Base-by-base conservation (phyloP, 371 early-diverging fungal genomes). In the Actinomortierella wolfii region DNA sequence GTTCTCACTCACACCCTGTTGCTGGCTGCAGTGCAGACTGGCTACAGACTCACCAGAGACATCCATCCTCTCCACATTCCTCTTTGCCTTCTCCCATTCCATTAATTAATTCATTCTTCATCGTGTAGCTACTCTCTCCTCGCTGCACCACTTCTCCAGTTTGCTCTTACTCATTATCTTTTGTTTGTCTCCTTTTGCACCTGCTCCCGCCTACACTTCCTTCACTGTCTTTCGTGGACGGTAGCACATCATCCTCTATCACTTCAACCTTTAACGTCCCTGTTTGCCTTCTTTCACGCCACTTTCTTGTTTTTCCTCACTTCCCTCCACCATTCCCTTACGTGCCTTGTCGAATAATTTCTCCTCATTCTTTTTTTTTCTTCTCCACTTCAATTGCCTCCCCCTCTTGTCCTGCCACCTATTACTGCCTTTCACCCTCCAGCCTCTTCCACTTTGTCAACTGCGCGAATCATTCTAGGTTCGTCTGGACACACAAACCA, bases 91-190 rank as follows among this genome's bases (percentile, higher is more conserved):
- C 42, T 48, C 42, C 42, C 11, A 24, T 25, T n/a, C 46, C 26
- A 42, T 23, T 41, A 18, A 28, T 41, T 58, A 23, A 7, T 52
- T 57, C 49, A 46, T 6, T 18, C 49, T 20, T 39, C 26, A 47
- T 47, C 34, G 7, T 24, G 23, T 57, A 9, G 34, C 34, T 40
- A 47, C 28, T 34, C 7, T n/a, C 29, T 34, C 39, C 18, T 21
- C 9, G 3, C 1, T 47, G 0, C 20, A 5, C 20, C 21, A 15
- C 13, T 52, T 23, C 39, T 23, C 34, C 29, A 25, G 21, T 15
- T 29, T 17, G 23, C 21, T 26, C 45, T 34, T 18, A 18, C 18
- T 20, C 8, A 18, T 20, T 47, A 3, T 47, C 21, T 20, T 47
- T 21, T 47, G 3, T 20, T 21, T 24, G 1, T 20, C 47, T 47